Evolutionary conservation across 164 flowering plant species (phyloP).

Genomic region (Aristolochia fimbriata): DNA sequence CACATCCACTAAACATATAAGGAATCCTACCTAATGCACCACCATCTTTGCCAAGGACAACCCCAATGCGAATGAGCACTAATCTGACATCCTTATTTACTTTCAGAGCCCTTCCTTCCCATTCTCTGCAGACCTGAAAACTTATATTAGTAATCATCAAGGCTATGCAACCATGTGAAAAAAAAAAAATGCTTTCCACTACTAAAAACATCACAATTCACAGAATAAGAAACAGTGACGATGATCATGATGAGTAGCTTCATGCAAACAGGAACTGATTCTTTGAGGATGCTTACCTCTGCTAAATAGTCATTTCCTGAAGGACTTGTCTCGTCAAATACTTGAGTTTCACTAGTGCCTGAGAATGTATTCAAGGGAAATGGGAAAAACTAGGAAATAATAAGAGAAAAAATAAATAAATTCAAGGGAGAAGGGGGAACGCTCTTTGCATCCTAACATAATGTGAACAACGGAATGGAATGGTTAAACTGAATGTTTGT

Average conservation of each 20-base stretch:
- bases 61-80: constrained; percentile 80
- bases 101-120: constrained; percentile 77
- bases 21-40: constrained; percentile 76
- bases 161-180: too few relatives aligned
- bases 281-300: constrained; percentile 37
- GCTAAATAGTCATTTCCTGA: constrained; percentile 96
- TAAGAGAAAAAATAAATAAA: too few relatives aligned
- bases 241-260: too few relatives aligned
- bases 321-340: constrained; percentile 82
- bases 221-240: too few relatives aligned
- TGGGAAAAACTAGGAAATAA: too few relatives aligned
- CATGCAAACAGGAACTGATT: too few relatives aligned
- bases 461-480: too few relatives aligned
- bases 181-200: too few relatives aligned
- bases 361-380: constrained; percentile 1
- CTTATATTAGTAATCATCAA: neutral
- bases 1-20: neutral
- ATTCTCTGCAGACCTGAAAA: constrained; percentile 90
- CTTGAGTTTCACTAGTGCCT: constrained; percentile 78
- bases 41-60: constrained; percentile 97
- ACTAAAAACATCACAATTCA: too few relatives aligned
- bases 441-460: too few relatives aligned
- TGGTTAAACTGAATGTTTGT: too few relatives aligned
- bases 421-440: too few relatives aligned
- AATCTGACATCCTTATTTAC: constrained; percentile 73